These are phyloP conservation scores for Pestalotiopsis sp. DNA, from an alignment of 2,329 filamentous ascomycete species.

Conservation along the genomic window DNA sequence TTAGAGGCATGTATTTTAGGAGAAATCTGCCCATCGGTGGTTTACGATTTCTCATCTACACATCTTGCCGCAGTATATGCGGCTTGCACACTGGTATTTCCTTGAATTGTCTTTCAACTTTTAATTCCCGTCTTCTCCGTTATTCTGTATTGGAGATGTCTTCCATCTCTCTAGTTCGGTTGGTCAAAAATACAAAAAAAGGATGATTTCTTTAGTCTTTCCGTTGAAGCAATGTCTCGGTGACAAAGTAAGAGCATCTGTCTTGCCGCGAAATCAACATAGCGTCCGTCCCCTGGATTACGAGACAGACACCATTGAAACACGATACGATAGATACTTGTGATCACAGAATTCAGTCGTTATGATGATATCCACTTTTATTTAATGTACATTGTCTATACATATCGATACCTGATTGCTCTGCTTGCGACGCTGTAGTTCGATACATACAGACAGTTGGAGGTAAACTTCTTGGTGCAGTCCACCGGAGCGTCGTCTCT, in stretches of 20 bases:
- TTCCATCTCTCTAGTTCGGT: conserved; percentile 28
- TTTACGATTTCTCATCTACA: conserved; percentile 24
- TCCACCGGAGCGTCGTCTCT: neutral
- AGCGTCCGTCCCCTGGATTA: no score
- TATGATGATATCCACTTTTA: conserved; percentile 10
- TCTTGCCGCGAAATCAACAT: no score
- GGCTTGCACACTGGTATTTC: conserved; percentile 31
- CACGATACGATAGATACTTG: neutral
- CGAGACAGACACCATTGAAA: no score
- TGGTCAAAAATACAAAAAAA: conserved; percentile 26
- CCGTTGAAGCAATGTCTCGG: neutral
- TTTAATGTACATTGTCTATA: conserved; percentile 12
- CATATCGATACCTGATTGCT: neutral
- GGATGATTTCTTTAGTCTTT: conserved; percentile 26
- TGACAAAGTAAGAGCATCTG: neutral
- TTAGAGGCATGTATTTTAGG: conserved; percentile 40
- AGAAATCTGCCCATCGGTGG: conserved; percentile 26
- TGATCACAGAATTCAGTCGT: neutral
- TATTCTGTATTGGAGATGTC: conserved; percentile 29
- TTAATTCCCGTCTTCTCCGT: conserved; percentile 26
- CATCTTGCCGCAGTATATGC: conserved; percentile 29
- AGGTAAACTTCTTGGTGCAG: neutral
- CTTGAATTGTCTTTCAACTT: conserved; percentile 29
- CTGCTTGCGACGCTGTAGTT: neutral
- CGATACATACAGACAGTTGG: neutral